phyloP scores from a whole-genome alignment of 2,329 filamentous ascomycete species.

The Cyphellophora europaea region DNA sequence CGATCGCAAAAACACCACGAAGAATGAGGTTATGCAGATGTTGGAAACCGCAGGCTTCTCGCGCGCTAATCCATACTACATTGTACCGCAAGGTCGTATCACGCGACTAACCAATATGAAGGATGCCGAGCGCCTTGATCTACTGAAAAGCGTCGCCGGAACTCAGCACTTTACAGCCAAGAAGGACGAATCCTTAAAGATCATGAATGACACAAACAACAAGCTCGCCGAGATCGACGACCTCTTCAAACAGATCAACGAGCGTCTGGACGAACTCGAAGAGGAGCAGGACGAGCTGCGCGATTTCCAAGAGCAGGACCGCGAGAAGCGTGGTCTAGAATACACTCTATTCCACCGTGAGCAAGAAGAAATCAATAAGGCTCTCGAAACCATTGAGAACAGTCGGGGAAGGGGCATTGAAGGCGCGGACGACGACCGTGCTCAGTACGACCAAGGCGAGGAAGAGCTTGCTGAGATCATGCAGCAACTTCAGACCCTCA shows the following conservation, averaged over 20 bases:
- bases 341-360: slow-evolving; percentile 91
- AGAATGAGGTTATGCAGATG: slow-evolving; percentile 87
- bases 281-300: slow-evolving; percentile 95
- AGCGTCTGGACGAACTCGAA: slow-evolving; percentile 78
- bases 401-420: slow-evolving; percentile 74
- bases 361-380: slow-evolving; percentile 66
- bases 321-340: slow-evolving; percentile 81
- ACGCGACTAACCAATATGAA: slow-evolving; percentile 98
- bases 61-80: slow-evolving; percentile 96
- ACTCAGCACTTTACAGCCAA: slow-evolving; percentile 95
- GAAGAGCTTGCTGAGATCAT: slow-evolving; percentile 70
- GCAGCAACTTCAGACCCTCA: slow-evolving; percentile 66
- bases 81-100: slow-evolving; percentile 93
- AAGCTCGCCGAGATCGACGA: slow-evolving; percentile 94
- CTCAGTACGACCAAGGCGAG: slow-evolving; percentile 68
- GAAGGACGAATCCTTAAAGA: slow-evolving; percentile 83
- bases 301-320: slow-evolving; percentile 89
- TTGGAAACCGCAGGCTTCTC: slow-evolving; percentile 95
- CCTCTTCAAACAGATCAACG: slow-evolving; percentile 81
- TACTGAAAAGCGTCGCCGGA: slow-evolving; percentile 95
- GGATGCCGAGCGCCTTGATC: slow-evolving; percentile 76
- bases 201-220: slow-evolving; percentile 93
- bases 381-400: slow-evolving; percentile 75
- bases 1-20: slow-evolving; percentile 92
- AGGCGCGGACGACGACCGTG: slow-evolving; percentile 70